Conservation (phyloP, 1,284 basidiomycete genomes). For the Boletus semigastroideus region DNA sequence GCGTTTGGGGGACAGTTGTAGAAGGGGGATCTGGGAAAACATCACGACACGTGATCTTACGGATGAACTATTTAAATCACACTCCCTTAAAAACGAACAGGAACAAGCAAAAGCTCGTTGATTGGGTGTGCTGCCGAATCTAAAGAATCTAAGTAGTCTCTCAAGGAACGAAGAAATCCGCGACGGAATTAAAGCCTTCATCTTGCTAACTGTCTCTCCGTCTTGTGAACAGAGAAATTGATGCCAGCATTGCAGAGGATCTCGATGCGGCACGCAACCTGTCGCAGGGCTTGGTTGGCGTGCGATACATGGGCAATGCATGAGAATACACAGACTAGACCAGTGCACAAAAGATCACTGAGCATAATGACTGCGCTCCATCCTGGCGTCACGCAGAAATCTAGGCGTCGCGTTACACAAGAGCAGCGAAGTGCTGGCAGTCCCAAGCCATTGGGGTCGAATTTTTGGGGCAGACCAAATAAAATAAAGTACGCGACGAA, state of each 20-base stretch:
- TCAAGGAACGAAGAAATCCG: no score
- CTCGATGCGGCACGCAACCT: neutral
- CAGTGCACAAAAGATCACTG: neutral
- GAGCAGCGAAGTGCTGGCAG: no score
- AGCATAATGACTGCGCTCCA: neutral
- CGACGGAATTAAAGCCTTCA: no score
- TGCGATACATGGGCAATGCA: neutral
- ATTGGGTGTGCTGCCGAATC: no score
- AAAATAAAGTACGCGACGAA: no score
- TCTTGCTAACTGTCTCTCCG: neutral
- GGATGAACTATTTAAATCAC: neutral
- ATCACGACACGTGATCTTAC: neutral
- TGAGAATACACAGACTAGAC: neutral
- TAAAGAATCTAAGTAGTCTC: no score
- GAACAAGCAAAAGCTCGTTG: no score
- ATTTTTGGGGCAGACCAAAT: no score
- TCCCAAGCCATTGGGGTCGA: no score
- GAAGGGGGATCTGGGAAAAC: neutral
- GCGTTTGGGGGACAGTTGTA: slow-evolving; percentile 54
- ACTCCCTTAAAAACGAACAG: no score
- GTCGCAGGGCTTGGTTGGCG: neutral
- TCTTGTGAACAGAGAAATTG: neutral
- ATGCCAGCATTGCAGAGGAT: no score
- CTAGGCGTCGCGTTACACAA: neutral
- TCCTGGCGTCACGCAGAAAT: neutral